Evolutionary conservation across 441 rosid genomes (phyloP).

Genomic region (Gossypium lobatum): DNA sequence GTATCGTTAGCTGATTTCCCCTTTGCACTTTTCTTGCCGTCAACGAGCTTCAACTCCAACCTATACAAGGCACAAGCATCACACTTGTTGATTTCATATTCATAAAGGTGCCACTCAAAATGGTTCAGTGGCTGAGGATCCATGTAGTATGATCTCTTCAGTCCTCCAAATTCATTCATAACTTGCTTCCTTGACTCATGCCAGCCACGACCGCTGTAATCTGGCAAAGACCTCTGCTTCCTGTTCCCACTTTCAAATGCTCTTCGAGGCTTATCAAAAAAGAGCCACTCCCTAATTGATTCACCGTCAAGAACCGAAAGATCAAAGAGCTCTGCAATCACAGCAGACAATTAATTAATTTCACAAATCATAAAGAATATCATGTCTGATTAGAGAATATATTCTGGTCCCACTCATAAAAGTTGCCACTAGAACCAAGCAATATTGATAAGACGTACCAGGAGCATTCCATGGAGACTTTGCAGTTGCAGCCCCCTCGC

Average conservation of each 20-base stretch:
- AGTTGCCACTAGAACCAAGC: slow-evolving; percentile 4
- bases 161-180: slow-evolving; percentile 89
- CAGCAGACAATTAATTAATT: slow-evolving; percentile 13
- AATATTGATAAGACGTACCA: slow-evolving; percentile 36
- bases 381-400: neutral
- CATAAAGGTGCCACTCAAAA: slow-evolving; percentile 95
- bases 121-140: slow-evolving; percentile 95
- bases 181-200: slow-evolving; percentile 98
- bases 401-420: slow-evolving; percentile 4
- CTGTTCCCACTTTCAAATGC: slow-evolving; percentile 99
- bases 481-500: slow-evolving; percentile 98
- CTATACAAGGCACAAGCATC: slow-evolving; percentile 95
- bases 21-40: slow-evolving; percentile 82
- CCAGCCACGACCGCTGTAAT: slow-evolving; percentile 97
- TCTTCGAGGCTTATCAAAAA: slow-evolving; percentile 95
- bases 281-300: slow-evolving; percentile 97
- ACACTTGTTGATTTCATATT: slow-evolving; percentile 88
- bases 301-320: slow-evolving; percentile 82
- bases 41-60: slow-evolving; percentile 82
- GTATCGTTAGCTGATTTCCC: slow-evolving; percentile 70
- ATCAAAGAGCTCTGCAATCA: slow-evolving; percentile 85
- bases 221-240: slow-evolving; percentile 96
- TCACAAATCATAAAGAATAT: neutral
- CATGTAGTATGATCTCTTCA: slow-evolving; percentile 98
- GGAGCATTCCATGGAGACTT: slow-evolving; percentile 99